These are phyloP conservation scores for Geotrichum macrosporum DNA, from an alignment of 1,139 yeast species.

Conservation along the genomic window DNA sequence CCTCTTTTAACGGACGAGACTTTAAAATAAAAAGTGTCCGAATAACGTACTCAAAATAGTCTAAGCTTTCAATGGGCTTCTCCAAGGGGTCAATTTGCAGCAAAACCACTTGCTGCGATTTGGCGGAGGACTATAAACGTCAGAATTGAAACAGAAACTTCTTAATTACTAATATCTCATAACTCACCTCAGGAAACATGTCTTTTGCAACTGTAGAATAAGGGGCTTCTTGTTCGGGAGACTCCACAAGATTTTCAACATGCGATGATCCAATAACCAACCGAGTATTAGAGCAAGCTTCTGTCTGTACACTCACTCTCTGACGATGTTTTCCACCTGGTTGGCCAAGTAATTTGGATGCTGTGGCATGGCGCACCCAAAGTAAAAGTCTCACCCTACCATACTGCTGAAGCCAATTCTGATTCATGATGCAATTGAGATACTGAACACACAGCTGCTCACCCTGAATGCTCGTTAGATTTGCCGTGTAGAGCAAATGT, in stretches of 20 bases:
- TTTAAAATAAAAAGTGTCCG: conserved; percentile 58
- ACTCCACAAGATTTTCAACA: conserved; percentile 10
- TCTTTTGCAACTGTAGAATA: neutral
- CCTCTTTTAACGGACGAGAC: conserved; percentile 47
- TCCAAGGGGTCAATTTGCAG: conserved; percentile 32
- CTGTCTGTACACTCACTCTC: conserved; percentile 57
- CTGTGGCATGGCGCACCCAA: conserved; percentile 56
- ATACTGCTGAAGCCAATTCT: conserved; percentile 70
- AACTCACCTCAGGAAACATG: conserved; percentile 12
- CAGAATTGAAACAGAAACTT: neutral
- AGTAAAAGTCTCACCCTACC: conserved; percentile 71
- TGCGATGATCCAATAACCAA: conserved; percentile 42
- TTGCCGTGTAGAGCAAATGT: conserved; percentile 60
- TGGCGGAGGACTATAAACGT: conserved; percentile 8
- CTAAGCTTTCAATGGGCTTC: conserved; percentile 40
- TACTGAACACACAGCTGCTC: conserved; percentile 75
- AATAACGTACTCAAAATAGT: conserved; percentile 62
- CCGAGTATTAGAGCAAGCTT: conserved; percentile 52
- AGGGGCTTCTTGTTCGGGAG: neutral
- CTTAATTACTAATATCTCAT: neutral
- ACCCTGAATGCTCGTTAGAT: conserved; percentile 55
- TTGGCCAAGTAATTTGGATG: conserved; percentile 55
- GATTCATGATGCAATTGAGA: conserved; percentile 61
- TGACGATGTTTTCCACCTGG: conserved; percentile 48
- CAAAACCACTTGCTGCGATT: conserved; percentile 24